These are phyloP conservation scores for Aspergillus tanneri DNA, from an alignment of 2,329 filamentous ascomycete species.

Conservation along the genomic window DNA sequence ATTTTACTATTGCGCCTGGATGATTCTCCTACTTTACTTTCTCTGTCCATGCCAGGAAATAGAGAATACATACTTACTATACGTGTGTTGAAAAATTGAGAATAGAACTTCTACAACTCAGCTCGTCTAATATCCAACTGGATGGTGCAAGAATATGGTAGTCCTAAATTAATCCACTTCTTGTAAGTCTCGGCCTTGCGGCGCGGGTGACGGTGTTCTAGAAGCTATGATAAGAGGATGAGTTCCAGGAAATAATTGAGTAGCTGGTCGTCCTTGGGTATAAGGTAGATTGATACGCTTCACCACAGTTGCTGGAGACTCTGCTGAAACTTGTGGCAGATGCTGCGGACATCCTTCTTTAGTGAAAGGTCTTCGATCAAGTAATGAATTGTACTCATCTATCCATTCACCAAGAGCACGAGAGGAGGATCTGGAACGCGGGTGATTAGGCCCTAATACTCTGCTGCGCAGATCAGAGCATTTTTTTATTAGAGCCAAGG, in stretches of 20 bases:
- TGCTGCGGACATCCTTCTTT: not conserved
- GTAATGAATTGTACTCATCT: not conserved
- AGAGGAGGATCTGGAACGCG: not conserved
- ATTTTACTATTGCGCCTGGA: too few species aligned
- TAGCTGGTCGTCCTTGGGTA: not conserved
- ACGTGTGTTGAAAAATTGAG: not conserved
- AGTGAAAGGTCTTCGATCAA: not conserved
- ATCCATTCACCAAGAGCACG: not conserved
- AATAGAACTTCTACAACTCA: not conserved
- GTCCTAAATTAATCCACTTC: conserved; percentile 1
- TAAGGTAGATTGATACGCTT: not conserved
- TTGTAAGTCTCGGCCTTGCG: not conserved
- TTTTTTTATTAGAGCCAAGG: conserved; percentile 1
- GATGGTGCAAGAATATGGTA: not conserved
- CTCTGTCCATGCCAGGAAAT: too few species aligned
- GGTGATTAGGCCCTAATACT: conserved; percentile 2
- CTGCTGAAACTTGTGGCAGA: not conserved
- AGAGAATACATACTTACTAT: too few species aligned
- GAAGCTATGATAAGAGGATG: conserved; percentile 1
- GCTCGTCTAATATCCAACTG: not conserved
- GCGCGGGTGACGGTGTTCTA: not conserved
- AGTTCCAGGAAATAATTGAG: not conserved
- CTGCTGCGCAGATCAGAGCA: not conserved
- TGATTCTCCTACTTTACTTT: too few species aligned
- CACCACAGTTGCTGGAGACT: not conserved